These are phyloP conservation scores for Cryptococcus sp. DNA, from an alignment of 1,284 basidiomycete genomes.

Conservation along the genomic window DNA sequence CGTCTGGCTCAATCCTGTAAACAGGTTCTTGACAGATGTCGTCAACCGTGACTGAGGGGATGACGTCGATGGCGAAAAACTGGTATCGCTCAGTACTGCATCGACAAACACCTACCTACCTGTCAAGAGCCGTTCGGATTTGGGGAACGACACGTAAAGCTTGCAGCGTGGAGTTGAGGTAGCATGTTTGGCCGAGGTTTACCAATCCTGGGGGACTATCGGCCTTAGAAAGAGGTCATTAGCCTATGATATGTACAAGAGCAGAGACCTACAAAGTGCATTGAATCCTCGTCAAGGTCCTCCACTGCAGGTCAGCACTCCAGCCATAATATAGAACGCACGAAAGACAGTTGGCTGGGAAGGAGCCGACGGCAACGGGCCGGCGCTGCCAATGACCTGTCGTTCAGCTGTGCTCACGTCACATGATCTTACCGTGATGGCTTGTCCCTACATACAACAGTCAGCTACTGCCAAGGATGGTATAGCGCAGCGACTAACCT, in stretches of 20 bases:
- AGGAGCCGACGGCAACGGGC: constrained; percentile 86
- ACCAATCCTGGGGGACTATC: constrained; percentile 55
- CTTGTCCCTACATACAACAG: constrained; percentile 60
- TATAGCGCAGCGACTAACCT: constrained; percentile 17
- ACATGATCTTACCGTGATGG: constrained; percentile 50
- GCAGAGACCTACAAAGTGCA: neutral
- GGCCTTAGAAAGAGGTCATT: constrained; percentile 54
- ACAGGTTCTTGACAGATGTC: constrained; percentile 70
- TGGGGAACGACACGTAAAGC: constrained; percentile 88
- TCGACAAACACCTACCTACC: constrained; percentile 55
- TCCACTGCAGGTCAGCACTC: constrained; percentile 7
- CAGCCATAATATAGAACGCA: constrained; percentile 57
- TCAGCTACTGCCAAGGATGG: constrained; percentile 19
- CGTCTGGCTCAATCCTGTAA: constrained; percentile 70
- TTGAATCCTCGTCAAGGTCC: constrained; percentile 23
- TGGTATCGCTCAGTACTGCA: constrained; percentile 1
- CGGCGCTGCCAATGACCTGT: constrained; percentile 84
- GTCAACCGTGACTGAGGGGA: constrained; percentile 55
- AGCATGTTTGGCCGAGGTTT: constrained; percentile 56
- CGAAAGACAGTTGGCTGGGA: constrained; percentile 72
- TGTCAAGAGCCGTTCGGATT: constrained; percentile 68
- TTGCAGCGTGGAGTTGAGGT: constrained; percentile 95
- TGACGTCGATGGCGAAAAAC: constrained; percentile 23
- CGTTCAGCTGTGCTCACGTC: constrained; percentile 57
- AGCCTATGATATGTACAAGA: neutral